Conservation (phyloP, 495 filamentous ascomycete genomes). For the Aspergillus bridgeri region DNA sequence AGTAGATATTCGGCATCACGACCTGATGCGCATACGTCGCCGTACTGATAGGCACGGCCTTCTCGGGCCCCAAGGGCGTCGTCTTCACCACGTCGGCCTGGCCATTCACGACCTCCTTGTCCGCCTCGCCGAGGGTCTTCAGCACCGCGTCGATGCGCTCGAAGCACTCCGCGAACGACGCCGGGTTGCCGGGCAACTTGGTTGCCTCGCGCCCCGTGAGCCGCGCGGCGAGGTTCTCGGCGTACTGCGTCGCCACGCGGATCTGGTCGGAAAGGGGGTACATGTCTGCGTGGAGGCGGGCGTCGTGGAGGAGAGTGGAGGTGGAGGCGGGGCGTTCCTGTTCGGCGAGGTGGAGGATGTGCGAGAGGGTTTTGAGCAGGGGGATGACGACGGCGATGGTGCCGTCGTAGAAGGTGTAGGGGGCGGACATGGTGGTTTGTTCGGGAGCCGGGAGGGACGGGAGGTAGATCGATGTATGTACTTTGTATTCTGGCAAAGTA, state of each 20-base stretch:
- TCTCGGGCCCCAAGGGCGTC: conserved; percentile 15
- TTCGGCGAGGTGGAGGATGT: conserved; percentile 28
- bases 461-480: too few species aligned
- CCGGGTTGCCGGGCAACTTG: conserved; percentile 30
- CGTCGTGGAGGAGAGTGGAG: conserved; percentile 13
- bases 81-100: conserved; percentile 12
- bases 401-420: conserved; percentile 30
- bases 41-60: conserved; percentile 13
- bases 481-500: too few species aligned
- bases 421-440: conserved; percentile 17
- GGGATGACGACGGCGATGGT: conserved; percentile 23
- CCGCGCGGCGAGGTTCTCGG: conserved; percentile 30
- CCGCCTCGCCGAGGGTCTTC: conserved; percentile 34
- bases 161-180: conserved; percentile 37
- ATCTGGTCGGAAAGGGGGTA: conserved; percentile 45
- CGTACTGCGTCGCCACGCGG: conserved; percentile 32
- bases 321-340: conserved; percentile 18
- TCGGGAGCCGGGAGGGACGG: too few species aligned
- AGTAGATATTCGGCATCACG: conserved; percentile 54
- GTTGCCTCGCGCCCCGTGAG: conserved; percentile 30
- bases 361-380: conserved; percentile 29
- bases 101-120: conserved; percentile 34
- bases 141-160: conserved; percentile 40
- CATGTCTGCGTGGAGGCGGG: conserved; percentile 46
- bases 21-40: conserved; percentile 35